Conservation (phyloP, 305 asterid species). For the Rubia tinctorum region DNA sequence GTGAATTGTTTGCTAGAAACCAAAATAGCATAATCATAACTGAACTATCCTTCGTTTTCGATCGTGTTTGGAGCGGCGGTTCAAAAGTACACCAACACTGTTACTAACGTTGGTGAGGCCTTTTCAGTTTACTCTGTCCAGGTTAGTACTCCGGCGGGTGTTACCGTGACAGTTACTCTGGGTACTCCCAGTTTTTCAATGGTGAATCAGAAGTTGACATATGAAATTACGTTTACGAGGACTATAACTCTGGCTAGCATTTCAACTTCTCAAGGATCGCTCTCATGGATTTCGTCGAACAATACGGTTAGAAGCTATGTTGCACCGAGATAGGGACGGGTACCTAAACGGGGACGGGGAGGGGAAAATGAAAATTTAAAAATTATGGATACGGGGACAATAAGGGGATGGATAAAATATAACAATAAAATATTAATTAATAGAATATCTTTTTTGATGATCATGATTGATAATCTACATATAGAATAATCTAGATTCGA, state of each 20-base stretch:
- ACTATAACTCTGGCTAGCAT: neutral
- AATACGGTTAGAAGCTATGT: constrained; percentile 37
- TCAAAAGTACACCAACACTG: constrained; percentile 39
- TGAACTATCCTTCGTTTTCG: constrained; percentile 52
- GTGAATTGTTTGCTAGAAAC: constrained; percentile 27
- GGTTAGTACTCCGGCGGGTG: constrained; percentile 27
- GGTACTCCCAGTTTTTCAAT: constrained; percentile 20
- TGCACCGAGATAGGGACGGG: too few relatives aligned
- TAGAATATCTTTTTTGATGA: too few relatives aligned
- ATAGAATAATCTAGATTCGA: too few relatives aligned
- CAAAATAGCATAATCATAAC: constrained; percentile 30
- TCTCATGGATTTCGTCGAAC: constrained; percentile 34
- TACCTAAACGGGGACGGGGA: too few relatives aligned
- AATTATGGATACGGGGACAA: too few relatives aligned
- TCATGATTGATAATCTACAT: too few relatives aligned
- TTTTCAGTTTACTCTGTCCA: constrained; percentile 25
- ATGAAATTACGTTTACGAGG: constrained; percentile 33
- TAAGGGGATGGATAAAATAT: too few relatives aligned
- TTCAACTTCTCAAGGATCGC: constrained; percentile 26
- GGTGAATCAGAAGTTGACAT: constrained; percentile 27
- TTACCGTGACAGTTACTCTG: constrained; percentile 29
- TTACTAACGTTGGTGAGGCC: constrained; percentile 42
- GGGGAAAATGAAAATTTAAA: too few relatives aligned
- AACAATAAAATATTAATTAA: too few relatives aligned
- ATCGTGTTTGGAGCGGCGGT: constrained; percentile 12